phyloP scores from a whole-genome alignment of 441 rosid genomes.

The California macrophylla region DNA sequence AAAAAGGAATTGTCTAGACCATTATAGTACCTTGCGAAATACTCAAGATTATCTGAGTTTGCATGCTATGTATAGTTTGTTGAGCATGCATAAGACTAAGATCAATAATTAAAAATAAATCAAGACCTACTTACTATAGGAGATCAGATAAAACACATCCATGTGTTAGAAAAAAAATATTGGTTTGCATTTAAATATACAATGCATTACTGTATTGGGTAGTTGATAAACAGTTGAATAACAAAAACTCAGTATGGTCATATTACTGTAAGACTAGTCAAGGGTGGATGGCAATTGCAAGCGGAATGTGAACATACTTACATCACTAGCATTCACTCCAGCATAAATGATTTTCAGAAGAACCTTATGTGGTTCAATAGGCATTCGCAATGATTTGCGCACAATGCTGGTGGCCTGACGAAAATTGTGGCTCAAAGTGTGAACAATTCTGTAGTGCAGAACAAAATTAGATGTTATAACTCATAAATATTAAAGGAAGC shows the following conservation, averaged over 20 bases:
- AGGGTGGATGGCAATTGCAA: conserved; percentile 4
- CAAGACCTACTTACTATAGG: conserved; percentile 3
- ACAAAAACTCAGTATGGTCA: conserved; percentile 1
- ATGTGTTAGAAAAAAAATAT: not conserved
- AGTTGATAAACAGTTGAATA: not conserved
- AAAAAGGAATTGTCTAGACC: not conserved
- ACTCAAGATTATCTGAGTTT: not conserved
- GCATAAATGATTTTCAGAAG: conserved; percentile 78
- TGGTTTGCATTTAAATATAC: not conserved
- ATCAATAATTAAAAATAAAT: not conserved
- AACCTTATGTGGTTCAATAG: conserved; percentile 62
- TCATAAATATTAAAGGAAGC: not conserved
- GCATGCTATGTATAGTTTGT: not conserved
- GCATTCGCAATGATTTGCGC: conserved; percentile 40
- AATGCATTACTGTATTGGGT: not conserved
- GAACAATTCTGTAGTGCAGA: conserved; percentile 62
- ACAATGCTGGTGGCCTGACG: conserved; percentile 69
- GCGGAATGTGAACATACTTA: conserved; percentile 38
- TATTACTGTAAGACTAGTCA: not conserved
- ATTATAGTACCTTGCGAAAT: not conserved
- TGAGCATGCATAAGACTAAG: not conserved
- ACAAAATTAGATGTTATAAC: conserved; percentile 14
- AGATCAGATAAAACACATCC: not conserved
- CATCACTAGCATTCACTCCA: conserved; percentile 99
- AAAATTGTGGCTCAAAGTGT: conserved; percentile 73